phyloP scores from a whole-genome alignment of 495 filamentous ascomycete species.

The Penicillium longicatenatum region DNA sequence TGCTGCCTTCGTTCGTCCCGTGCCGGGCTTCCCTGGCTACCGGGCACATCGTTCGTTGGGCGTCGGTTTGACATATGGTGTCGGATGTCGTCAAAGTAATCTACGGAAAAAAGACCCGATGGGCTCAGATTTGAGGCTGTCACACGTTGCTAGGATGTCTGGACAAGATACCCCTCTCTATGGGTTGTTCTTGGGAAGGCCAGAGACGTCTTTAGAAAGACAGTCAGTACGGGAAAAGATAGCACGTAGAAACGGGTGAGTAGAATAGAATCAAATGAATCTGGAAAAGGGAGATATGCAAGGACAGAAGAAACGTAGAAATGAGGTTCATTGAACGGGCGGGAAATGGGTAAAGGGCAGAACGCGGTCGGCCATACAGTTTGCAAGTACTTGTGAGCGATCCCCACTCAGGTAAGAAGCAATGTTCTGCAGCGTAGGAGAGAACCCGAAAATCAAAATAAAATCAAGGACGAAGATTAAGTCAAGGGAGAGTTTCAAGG shows the following conservation, averaged over 20 bases:
- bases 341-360: conserved; percentile 8
- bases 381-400: not conserved
- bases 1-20: not conserved
- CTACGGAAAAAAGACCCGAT: not conserved
- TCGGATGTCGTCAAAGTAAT: not conserved
- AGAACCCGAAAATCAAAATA: not conserved
- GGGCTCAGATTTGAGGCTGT: not conserved
- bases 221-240: not conserved
- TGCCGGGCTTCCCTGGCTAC: not conserved
- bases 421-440: not conserved
- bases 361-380: conserved; percentile 19
- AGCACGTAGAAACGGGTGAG: not conserved
- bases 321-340: not conserved
- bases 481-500: not conserved
- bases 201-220: not conserved
- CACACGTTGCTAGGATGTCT: not conserved
- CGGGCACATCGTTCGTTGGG: not conserved
- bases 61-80: conserved; percentile 4
- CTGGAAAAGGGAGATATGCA: not conserved
- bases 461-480: not conserved
- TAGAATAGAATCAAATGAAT: not conserved
- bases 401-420: not conserved
- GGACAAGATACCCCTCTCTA: conserved; percentile 1
- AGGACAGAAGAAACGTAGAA: conserved; percentile 1
- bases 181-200: not conserved